phyloP scores from a whole-genome alignment of 179 eudicot genomes.

The Camellia oleifera region DNA sequence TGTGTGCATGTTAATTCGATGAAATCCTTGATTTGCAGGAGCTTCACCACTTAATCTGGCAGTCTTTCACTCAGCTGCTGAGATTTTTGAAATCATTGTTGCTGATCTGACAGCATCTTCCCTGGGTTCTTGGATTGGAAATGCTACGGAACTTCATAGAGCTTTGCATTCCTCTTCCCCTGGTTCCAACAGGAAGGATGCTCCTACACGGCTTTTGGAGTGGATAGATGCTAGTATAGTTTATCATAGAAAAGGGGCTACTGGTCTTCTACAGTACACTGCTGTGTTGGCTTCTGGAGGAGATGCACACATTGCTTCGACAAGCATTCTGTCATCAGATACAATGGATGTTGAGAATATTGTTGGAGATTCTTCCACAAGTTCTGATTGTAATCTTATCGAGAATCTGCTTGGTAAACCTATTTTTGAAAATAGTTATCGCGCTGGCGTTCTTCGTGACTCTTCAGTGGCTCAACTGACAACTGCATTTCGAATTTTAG shows the following conservation, averaged over 20 bases:
- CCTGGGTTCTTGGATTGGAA: conserved; percentile 82
- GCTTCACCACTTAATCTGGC: conserved; percentile 80
- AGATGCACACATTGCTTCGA: conserved; percentile 87
- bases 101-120: conserved; percentile 81
- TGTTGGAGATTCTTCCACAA: conserved; percentile 57
- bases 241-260: conserved; percentile 84
- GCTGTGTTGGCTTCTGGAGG: conserved; percentile 95
- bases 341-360: conserved; percentile 76
- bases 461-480: conserved; percentile 91
- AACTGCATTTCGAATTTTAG: conserved; percentile 87
- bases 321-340: conserved; percentile 80
- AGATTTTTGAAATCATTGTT: conserved; percentile 89
- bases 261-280: conserved; percentile 86
- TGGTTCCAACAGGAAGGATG: conserved; percentile 95
- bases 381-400: conserved; percentile 71
- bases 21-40: conserved; percentile 44
- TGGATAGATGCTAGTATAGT: conserved; percentile 97
- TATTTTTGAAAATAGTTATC: conserved; percentile 75
- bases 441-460: conserved; percentile 82
- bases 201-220: conserved; percentile 92
- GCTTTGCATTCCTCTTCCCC: conserved; percentile 91
- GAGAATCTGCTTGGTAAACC: conserved; percentile 92
- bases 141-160: conserved; percentile 77
- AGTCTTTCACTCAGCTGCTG: conserved; percentile 92
- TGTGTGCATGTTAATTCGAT: neutral